A percentile compares a stretch with the other conserved stretches of the same genome.
These are phyloP conservation scores for Pyronema domesticum DNA, from an alignment of 495 filamentous ascomycete species.

Conservation along the genomic window DNA sequence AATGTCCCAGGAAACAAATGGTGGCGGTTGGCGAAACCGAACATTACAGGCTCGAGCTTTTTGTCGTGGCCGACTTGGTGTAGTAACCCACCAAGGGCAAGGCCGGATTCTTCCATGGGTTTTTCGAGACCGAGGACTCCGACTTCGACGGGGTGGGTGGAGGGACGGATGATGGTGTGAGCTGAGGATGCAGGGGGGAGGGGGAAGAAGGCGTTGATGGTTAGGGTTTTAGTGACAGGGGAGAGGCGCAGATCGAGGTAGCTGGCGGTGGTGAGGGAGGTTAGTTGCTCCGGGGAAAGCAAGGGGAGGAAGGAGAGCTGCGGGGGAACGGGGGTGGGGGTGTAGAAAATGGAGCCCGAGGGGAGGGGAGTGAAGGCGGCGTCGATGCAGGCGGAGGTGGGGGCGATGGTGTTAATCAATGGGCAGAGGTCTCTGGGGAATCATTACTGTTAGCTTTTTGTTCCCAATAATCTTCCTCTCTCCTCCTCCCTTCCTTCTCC, in stretches of 20 bases:
- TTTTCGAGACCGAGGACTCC: constrained; percentile 58
- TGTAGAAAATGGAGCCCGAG: constrained; percentile 7
- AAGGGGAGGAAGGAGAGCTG: no score
- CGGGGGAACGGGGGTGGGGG: constrained; percentile 25
- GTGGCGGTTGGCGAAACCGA: constrained; percentile 82
- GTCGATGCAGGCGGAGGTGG: no score
- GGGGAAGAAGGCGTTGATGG: constrained; percentile 31
- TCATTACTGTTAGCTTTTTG: no score
- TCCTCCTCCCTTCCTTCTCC: not conserved
- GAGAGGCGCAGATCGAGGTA: constrained; percentile 68
- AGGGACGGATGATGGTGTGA: not conserved
- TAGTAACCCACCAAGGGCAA: constrained; percentile 62
- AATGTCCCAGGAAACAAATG: constrained; percentile 36
- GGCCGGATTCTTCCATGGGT: constrained; percentile 42
- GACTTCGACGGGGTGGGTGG: constrained; percentile 44
- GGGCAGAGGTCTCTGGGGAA: no score
- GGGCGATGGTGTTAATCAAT: no score
- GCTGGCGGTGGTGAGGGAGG: constrained; percentile 27
- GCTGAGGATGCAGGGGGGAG: constrained; percentile 7
- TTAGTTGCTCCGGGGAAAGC: no score
- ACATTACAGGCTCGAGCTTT: constrained; percentile 57
- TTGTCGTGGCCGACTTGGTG: constrained; percentile 60
- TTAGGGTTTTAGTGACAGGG: constrained; percentile 44
- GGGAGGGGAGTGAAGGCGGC: no score
- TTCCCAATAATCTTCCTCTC: constrained; percentile 8